Evolutionary conservation across 805 yeast species (phyloP).

Genomic region (Wickerhamomyces alni): DNA sequence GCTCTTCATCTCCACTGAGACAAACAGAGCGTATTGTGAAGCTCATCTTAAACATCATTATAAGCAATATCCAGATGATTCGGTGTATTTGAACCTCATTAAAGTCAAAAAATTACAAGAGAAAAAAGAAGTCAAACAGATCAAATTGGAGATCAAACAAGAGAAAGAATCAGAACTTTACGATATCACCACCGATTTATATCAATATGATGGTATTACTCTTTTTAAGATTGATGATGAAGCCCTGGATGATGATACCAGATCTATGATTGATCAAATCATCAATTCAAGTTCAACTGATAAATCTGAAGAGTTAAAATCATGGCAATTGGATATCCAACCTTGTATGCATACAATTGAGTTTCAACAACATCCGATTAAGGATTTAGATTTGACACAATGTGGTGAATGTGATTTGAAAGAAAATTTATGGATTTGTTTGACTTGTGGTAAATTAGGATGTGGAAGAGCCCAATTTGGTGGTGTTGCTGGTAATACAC

Average conservation of each 20-base stretch:
- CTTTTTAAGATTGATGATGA: constrained; percentile 22
- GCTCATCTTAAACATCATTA: constrained; percentile 57
- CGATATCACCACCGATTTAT: constrained; percentile 31
- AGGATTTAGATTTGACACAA: constrained; percentile 29
- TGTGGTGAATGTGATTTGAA: constrained; percentile 58
- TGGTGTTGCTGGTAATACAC: constrained; percentile 89
- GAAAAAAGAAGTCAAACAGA: constrained; percentile 36
- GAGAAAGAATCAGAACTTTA: constrained; percentile 57
- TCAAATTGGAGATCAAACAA: constrained; percentile 63
- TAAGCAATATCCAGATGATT: constrained; percentile 42
- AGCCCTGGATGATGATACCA: constrained; percentile 24
- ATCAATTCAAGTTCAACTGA: constrained; percentile 53
- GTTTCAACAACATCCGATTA: constrained; percentile 35
- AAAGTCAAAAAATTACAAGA: constrained; percentile 41
- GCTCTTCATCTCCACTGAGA: constrained; percentile 66
- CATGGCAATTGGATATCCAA: constrained; percentile 86
- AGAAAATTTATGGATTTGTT: constrained; percentile 88
- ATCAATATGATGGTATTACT: constrained; percentile 2
- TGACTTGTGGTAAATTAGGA: constrained; percentile 85
- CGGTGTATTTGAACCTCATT: constrained; percentile 49
- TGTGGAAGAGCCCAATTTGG: constrained; percentile 97
- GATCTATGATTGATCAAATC: constrained; percentile 36
- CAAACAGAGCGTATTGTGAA: constrained; percentile 67
- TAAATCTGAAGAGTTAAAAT: constrained; percentile 62
- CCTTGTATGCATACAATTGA: constrained; percentile 73